Evolutionary conservation across 345 rosid species (phyloP).

Genomic region (Moricandia arvensis): DNA sequence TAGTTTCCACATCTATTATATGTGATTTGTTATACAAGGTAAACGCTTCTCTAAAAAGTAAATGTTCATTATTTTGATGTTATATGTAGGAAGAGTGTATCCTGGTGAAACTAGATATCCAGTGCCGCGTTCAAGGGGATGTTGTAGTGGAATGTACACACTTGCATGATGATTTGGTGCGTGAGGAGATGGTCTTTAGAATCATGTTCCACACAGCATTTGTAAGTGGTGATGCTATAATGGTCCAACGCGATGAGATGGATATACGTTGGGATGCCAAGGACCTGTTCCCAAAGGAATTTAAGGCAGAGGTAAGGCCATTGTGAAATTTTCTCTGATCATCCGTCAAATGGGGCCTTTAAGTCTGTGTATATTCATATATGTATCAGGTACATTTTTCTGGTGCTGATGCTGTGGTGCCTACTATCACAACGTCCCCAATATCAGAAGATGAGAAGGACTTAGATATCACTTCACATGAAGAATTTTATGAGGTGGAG

Average conservation of each 20-base stretch:
- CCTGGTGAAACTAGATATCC: constrained; percentile 75
- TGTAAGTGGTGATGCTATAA: constrained; percentile 51
- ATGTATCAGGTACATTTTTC: constrained; percentile 84
- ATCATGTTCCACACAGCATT: constrained; percentile 91
- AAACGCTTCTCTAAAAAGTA: background rate
- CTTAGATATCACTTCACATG: constrained; percentile 67
- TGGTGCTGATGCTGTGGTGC: constrained; percentile 65
- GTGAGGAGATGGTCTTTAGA: constrained; percentile 78
- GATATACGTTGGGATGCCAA: constrained; percentile 85
- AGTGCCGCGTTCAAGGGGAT: constrained; percentile 89
- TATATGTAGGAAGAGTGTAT: constrained; percentile 72
- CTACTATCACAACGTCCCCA: constrained; percentile 49
- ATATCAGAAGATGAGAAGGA: constrained; percentile 61
- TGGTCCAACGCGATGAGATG: constrained; percentile 70
- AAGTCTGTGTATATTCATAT: constrained; percentile 64
- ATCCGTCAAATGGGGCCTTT: constrained; percentile 33
- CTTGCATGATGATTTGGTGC: constrained; percentile 65
- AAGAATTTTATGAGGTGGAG: constrained; percentile 92
- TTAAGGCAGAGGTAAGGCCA: constrained; percentile 83
- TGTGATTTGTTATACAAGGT: background rate
- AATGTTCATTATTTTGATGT: constrained; percentile 10
- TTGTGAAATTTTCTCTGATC: constrained; percentile 34
- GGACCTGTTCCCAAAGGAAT: constrained; percentile 71
- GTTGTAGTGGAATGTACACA: constrained; percentile 91
- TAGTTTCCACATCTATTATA: background rate